A percentile compares a stretch with the other conserved stretches of the same genome.
These are phyloP conservation scores for Raffaelea ambrosiae DNA, from an alignment of 2,329 filamentous ascomycete species.

Conservation along the genomic window DNA sequence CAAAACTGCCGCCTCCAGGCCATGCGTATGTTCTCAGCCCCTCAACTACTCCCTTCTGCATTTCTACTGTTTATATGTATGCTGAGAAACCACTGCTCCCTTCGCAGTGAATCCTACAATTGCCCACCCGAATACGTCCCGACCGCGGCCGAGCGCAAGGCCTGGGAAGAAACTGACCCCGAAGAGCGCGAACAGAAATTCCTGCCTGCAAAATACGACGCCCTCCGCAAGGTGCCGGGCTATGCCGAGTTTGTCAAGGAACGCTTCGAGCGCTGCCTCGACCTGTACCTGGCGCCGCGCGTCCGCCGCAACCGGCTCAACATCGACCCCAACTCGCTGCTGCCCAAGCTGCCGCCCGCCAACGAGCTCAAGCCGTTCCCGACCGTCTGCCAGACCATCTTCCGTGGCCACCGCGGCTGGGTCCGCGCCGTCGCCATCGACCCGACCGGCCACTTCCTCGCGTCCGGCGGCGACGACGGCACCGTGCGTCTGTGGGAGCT, in stretches of 20 bases:
- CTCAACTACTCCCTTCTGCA: background rate
- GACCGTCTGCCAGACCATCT: conserved; percentile 78
- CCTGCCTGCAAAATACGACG: conserved; percentile 71
- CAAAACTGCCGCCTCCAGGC: conserved; percentile 84
- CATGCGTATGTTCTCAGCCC: conserved; percentile 43
- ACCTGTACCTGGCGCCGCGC: conserved; percentile 88
- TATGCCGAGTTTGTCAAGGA: conserved; percentile 90
- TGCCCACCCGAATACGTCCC: conserved; percentile 92
- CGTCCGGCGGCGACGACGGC: conserved; percentile 90
- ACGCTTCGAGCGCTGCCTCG: conserved; percentile 88
- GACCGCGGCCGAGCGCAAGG: conserved; percentile 70
- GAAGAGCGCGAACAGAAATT: conserved; percentile 90
- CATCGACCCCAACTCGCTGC: conserved; percentile 86
- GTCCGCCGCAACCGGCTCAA: conserved; percentile 90
- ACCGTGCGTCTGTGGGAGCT: conserved; percentile 88
- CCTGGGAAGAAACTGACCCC: conserved; percentile 78
- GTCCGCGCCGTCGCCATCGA: conserved; percentile 81
- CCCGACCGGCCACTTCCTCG: conserved; percentile 75
- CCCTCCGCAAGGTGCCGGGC: conserved; percentile 83
- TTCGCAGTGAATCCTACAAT: conserved; percentile 69
- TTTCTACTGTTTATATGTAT: background rate
- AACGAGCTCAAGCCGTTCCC: conserved; percentile 94
- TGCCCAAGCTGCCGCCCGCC: conserved; percentile 87
- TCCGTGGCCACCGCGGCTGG: conserved; percentile 78
- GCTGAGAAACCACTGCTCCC: no score